Evolutionary conservation across 768 basidiomycete species (phyloP).

Genomic region (Agrocybe chaxingu): DNA sequence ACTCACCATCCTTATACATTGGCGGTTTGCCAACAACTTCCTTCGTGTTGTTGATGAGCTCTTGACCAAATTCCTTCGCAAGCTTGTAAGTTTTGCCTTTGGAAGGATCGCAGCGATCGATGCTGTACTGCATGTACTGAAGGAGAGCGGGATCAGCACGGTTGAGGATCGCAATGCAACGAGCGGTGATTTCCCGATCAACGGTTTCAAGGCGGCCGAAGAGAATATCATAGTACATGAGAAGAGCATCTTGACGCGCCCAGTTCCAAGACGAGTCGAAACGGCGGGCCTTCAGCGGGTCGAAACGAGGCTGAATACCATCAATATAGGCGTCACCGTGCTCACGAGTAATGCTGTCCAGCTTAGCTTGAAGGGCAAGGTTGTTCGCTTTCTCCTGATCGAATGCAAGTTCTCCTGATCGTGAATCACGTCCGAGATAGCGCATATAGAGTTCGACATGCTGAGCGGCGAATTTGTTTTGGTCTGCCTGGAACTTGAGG

Average conservation of each 20-base stretch:
- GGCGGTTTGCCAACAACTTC: conserved; percentile 84
- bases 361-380: conserved; percentile 70
- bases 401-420: conserved; percentile 86
- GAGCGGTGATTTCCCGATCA: conserved; percentile 94
- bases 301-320: conserved; percentile 93
- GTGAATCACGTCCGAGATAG: conserved; percentile 90
- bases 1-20: conserved; percentile 90
- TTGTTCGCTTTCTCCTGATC: conserved; percentile 82
- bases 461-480: conserved; percentile 87
- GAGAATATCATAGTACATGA: conserved; percentile 99
- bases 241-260: conserved; percentile 93
- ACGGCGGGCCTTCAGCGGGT: conserved; percentile 92
- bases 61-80: conserved; percentile 97
- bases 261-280: conserved; percentile 99
- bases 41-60: conserved; percentile 89
- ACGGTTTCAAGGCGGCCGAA: conserved; percentile 92
- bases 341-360: conserved; percentile 87
- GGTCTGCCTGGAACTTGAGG: conserved; percentile 92
- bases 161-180: conserved; percentile 97
- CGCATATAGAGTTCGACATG: conserved; percentile 97
- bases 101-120: conserved; percentile 74
- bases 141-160: conserved; percentile 91
- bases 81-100: conserved; percentile 90
- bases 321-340: conserved; percentile 94
- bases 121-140: conserved; percentile 94